Base-by-base conservation (phyloP, 768 basidiomycete species). In the Daedalea quercina region DNA sequence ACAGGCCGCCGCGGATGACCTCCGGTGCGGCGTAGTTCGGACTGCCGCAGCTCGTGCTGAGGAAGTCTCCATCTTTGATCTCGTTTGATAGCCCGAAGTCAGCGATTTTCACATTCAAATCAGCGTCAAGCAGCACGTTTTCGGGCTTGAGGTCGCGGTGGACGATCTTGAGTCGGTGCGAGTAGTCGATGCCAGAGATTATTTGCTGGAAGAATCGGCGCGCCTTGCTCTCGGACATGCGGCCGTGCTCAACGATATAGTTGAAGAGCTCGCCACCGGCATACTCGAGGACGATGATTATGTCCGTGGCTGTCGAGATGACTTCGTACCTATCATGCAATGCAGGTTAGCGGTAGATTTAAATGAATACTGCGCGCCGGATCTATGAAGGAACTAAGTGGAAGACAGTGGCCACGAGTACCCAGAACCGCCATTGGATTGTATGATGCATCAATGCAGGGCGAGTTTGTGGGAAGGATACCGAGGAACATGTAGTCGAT, bases 1-100 rank as follows among this genome's bases (percentile, higher is more conserved):
- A 99, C 8, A 94, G 78, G 25, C 90, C 90, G 4, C 96, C 96
- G 17, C 87, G 81, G 58, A 99, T 96, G 62, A 99, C 95, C 65
- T 99, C 96, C 1, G 96, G 96, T 0, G 96, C 95, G 51, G 96
- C 96, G 62, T 99, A 99, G 68, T 99, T 98, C 0, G 96, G 96
- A 66, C 91, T 94, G 1, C 96, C 95, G 67, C 96, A 99, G 60
- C 91, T 94, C 9, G 96, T 99, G 63, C 93, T 92, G 52, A 99
- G 74, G 69, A 97, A 98, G 64, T 94, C 92, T 1, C 95, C 96
- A 61, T 98, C 95, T 63, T 85, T 86, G 73, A 97, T 94, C 65
- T 94, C 88, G 67, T 94, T 97, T 2, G 90, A 90, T 50, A 99
- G 75, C 1, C 96, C 96, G 67, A 98, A 99, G 74, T 99, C 96